Evolutionary conservation across 2,329 filamentous ascomycete genomes (phyloP).

Genomic region (Seiridium unicorne): DNA sequence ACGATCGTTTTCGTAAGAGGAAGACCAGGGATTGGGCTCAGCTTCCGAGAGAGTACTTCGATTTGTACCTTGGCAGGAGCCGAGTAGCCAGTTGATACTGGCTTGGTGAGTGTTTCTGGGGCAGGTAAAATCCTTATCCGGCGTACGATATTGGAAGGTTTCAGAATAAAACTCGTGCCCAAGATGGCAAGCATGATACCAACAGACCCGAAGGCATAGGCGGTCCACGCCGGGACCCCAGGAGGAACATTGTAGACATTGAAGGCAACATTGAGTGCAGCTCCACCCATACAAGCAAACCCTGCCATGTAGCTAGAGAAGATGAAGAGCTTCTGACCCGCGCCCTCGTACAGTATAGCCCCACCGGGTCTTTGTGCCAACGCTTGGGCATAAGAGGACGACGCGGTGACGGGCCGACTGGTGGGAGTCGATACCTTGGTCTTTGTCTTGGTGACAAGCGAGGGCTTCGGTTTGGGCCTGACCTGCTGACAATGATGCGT

Average conservation of each 20-base stretch:
- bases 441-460: constrained; percentile 1
- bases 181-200: constrained; percentile 59
- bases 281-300: constrained; percentile 50
- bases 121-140: constrained; percentile 53
- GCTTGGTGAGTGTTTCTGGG: constrained; percentile 11
- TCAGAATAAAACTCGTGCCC: constrained; percentile 58
- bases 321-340: constrained; percentile 63
- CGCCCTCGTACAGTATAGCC: constrained; percentile 63
- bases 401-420: constrained; percentile 14
- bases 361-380: constrained; percentile 54
- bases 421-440: constrained; percentile 12
- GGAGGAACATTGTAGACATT: constrained; percentile 48
- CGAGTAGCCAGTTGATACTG: constrained; percentile 11
- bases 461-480: neutral
- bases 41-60: constrained; percentile 50
- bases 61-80: constrained; percentile 39
- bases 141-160: constrained; percentile 57
- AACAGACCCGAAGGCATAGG: constrained; percentile 54
- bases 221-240: constrained; percentile 55
- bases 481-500: neutral
- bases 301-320: constrained; percentile 57
- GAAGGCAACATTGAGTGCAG: constrained; percentile 47
- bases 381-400: constrained; percentile 47
- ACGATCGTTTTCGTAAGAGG: constrained; percentile 40
- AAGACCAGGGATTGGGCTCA: constrained; percentile 42